Conservation (phyloP, 2,329 filamentous ascomycete species). For the Fusarium tjaetaba region DNA sequence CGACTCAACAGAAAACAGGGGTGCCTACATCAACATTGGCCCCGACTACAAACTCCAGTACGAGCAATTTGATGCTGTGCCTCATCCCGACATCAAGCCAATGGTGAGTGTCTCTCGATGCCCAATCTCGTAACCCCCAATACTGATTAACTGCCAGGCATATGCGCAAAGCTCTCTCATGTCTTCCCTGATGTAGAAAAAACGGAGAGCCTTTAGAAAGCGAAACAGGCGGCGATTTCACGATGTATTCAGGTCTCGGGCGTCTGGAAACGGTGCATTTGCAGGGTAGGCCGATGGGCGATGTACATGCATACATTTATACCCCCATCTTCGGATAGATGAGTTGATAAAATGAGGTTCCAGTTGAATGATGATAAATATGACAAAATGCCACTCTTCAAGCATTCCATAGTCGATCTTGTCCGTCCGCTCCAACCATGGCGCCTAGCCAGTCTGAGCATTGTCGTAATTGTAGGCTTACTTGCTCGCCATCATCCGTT, state of each 20-base stretch:
- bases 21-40: slow-evolving; percentile 97
- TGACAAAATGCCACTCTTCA: slow-evolving; percentile 44
- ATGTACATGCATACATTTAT: slow-evolving; percentile 44
- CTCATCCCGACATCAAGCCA: slow-evolving; percentile 93
- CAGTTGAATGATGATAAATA: slow-evolving; percentile 29
- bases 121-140: background rate
- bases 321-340: slow-evolving; percentile 38
- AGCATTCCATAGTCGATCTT: slow-evolving; percentile 58
- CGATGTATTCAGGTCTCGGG: slow-evolving; percentile 35
- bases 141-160: slow-evolving; percentile 61
- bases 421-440: slow-evolving; percentile 61
- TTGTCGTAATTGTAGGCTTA: slow-evolving; percentile 64
- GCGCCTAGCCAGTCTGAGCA: slow-evolving; percentile 73
- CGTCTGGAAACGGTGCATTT: slow-evolving; percentile 45
- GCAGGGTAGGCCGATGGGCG: slow-evolving; percentile 36
- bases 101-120: slow-evolving; percentile 68
- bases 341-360: slow-evolving; percentile 32
- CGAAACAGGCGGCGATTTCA: slow-evolving; percentile 27
- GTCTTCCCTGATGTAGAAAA: slow-evolving; percentile 74
- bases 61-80: slow-evolving; percentile 94
- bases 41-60: slow-evolving; percentile 91
- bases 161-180: slow-evolving; percentile 87
- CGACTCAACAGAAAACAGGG: slow-evolving; percentile 97
- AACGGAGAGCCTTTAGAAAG: slow-evolving; percentile 16
- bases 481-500: slow-evolving; percentile 53